Evolutionary conservation across 768 basidiomycete genomes (phyloP).

Genomic region (Leucocoprinus leucothites): DNA sequence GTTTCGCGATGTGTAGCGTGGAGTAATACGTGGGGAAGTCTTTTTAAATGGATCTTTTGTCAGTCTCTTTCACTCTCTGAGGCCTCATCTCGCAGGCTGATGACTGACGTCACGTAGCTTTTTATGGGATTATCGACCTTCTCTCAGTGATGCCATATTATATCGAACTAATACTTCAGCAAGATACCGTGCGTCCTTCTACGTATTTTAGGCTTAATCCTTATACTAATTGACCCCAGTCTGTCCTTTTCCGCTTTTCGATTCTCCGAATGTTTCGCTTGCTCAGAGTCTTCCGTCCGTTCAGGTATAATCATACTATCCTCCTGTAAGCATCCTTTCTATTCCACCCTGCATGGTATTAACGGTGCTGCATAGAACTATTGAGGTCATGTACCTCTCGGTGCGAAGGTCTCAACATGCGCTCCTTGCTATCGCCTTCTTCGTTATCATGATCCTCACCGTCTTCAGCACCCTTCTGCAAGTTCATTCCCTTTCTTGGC

Average conservation of each 20-base stretch:
- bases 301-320: slow-evolving; percentile 79
- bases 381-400: slow-evolving; percentile 91
- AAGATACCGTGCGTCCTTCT: slow-evolving; percentile 70
- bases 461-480: slow-evolving; percentile 85
- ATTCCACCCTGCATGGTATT: background rate
- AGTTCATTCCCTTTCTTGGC: slow-evolving; percentile 20
- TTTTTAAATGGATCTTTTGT: slow-evolving; percentile 72
- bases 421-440: slow-evolving; percentile 82
- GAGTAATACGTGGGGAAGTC: slow-evolving; percentile 61
- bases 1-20: slow-evolving; percentile 69
- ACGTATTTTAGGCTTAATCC: slow-evolving; percentile 50
- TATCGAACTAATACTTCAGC: slow-evolving; percentile 76
- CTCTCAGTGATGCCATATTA: slow-evolving; percentile 88
- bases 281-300: slow-evolving; percentile 85
- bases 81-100: background rate
- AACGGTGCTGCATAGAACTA: slow-evolving; percentile 47
- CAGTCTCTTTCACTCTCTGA: slow-evolving; percentile 22
- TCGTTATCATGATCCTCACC: slow-evolving; percentile 82
- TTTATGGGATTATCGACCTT: slow-evolving; percentile 84
- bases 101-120: slow-evolving; percentile 34
- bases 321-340: slow-evolving; percentile 54
- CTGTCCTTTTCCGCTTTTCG: slow-evolving; percentile 36
- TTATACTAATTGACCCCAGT: slow-evolving; percentile 66
- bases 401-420: slow-evolving; percentile 85
- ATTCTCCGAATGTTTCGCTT: slow-evolving; percentile 83